phyloP scores from a whole-genome alignment of 2,329 filamentous ascomycete genomes.

The Xylaria sp. region DNA sequence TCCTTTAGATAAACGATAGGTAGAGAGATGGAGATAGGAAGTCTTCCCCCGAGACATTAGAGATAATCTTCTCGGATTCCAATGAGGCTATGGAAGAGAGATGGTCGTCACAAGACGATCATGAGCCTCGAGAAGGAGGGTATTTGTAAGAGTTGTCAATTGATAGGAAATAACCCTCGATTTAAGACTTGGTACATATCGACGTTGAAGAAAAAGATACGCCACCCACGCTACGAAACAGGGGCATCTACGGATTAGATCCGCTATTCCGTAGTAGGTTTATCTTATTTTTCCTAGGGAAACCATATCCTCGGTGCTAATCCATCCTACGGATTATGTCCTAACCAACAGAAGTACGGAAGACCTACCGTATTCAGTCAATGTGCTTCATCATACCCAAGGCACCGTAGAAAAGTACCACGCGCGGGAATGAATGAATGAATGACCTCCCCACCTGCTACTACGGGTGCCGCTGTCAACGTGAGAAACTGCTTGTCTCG shows the following conservation, averaged over 20 bases:
- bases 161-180: not conserved
- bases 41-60: not conserved
- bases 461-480: conserved; percentile 4
- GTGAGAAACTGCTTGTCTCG: conserved; percentile 8
- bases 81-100: not conserved
- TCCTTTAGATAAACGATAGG: not conserved
- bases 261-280: too few species aligned
- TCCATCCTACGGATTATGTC: too few species aligned
- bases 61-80: not conserved
- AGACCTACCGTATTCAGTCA: too few species aligned
- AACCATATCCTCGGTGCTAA: too few species aligned
- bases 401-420: not conserved
- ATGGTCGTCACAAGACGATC: not conserved
- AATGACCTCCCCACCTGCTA: not conserved
- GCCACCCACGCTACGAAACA: too few species aligned
- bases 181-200: not conserved
- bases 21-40: not conserved
- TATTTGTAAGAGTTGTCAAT: not conserved
- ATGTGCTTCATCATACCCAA: not conserved
- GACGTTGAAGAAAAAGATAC: not conserved
- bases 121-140: not conserved
- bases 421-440: not conserved
- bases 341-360: too few species aligned
- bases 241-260: too few species aligned
- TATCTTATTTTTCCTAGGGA: too few species aligned